Base-by-base conservation (phyloP, 441 rosid species). In the Adansonia madagascariensis region DNA sequence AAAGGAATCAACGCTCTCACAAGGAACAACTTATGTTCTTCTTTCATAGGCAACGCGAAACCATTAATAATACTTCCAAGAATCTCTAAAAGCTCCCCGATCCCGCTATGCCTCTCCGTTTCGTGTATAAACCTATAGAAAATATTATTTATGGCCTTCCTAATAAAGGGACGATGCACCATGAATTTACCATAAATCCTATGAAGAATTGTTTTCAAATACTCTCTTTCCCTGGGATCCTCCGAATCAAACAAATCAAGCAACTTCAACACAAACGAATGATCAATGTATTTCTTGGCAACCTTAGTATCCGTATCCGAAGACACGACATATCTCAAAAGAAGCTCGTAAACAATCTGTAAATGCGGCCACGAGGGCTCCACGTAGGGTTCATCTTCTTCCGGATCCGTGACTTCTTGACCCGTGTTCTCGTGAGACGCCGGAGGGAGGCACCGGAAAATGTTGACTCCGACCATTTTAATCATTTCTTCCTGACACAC, bases 31-130 rank as follows among this genome's bases (percentile, higher is more conserved):
- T 95, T 95, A 74, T 95, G 99, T 85, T 95, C 99, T 84, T 93
- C 97, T 75, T 95, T 95, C 98, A 95, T 93, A 1, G 99, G 99
- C 87, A 95, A 78, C 0, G 99, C 97, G 85, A 95, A 95, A 49
- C 99, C 99, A 85, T 95, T 95, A 44, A 93, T 91, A 60, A 95
- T 93, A 82, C 98, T 95, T 61, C 98, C 98, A 31, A 95, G 82
- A 78, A 95, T 92, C 90, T 95, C 98, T 86, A 95, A 79, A 62
- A 95, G 88, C 86, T 93, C 97, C 1, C 92, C 98, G n/a, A 95
- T 85, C 69, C 99, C 98, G 46, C 90, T 82, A 78, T 91, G 94
- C 85, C 92, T 93, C 82, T 90, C 97, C 3, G 96, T 93, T 88
- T 95, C 98, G 31, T 91, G 92, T 73, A 95, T 90, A 86, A 90